phyloP scores from a whole-genome alignment of 495 filamentous ascomycete genomes.

The Chaetomium fimeti region DNA sequence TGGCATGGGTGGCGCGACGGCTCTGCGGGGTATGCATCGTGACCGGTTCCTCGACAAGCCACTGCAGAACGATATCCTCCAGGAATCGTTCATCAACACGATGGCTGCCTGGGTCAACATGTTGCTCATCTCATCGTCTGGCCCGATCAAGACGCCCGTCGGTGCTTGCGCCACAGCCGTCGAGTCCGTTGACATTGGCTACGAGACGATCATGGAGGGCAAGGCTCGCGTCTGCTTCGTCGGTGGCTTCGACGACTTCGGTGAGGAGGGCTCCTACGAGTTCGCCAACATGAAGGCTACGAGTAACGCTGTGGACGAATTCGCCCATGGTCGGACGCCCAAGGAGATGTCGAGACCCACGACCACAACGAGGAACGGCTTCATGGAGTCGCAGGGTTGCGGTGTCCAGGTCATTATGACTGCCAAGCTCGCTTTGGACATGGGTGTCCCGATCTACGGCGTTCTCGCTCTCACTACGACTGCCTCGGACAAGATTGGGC shows the following conservation, averaged over 20 bases:
- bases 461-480: slow-evolving; percentile 91
- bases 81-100: slow-evolving; percentile 99
- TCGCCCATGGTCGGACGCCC: slow-evolving; percentile 91
- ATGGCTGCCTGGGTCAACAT: slow-evolving; percentile 99
- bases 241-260: slow-evolving; percentile 98
- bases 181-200: slow-evolving; percentile 95
- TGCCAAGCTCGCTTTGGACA: slow-evolving; percentile 90
- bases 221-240: slow-evolving; percentile 97
- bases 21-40: slow-evolving; percentile 96
- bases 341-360: slow-evolving; percentile 97
- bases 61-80: slow-evolving; percentile 97
- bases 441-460: slow-evolving; percentile 98
- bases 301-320: slow-evolving; percentile 93
- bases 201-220: slow-evolving; percentile 95
- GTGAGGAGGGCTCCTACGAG: slow-evolving; percentile 98
- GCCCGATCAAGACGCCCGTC: slow-evolving; percentile 97
- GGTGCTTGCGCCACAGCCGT: slow-evolving; percentile 97
- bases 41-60: slow-evolving; percentile 95
- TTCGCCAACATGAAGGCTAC: slow-evolving; percentile 99
- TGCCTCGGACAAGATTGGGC: slow-evolving; percentile 98
- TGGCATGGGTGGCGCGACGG: slow-evolving; percentile 90
- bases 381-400: slow-evolving; percentile 99
- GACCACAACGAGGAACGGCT: slow-evolving; percentile 92
- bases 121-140: slow-evolving; percentile 92
- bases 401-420: slow-evolving; percentile 99